Conservation (phyloP, 352 stramenopile species). For the Pythium grandisporangium region DNA sequence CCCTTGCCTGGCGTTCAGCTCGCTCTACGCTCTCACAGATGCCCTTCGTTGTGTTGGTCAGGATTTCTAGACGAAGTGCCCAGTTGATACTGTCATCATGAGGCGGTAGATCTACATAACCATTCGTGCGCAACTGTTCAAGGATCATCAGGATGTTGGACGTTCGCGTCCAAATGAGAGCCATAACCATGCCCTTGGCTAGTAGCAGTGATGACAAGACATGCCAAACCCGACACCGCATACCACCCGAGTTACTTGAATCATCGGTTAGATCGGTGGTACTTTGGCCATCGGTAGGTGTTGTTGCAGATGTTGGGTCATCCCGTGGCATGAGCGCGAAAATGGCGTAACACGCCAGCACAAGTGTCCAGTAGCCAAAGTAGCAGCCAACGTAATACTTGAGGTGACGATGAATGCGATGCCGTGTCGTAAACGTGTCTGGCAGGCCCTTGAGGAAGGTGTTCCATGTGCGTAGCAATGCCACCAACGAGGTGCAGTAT, state of each 20-base stretch:
- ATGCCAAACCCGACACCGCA: slow-evolving; percentile 66
- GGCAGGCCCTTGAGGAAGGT: slow-evolving; percentile 67
- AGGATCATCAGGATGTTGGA: slow-evolving; percentile 76
- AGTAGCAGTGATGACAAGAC: slow-evolving; percentile 61
- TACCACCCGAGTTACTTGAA: slow-evolving; percentile 11
- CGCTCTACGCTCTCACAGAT: slow-evolving; percentile 73
- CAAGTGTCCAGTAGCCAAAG: slow-evolving; percentile 78
- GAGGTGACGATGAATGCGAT: slow-evolving; percentile 70
- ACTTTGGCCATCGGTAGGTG: no score
- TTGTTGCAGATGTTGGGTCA: no score
- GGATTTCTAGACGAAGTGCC: slow-evolving; percentile 77
- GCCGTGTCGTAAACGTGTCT: slow-evolving; percentile 64
- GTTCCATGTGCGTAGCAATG: slow-evolving; percentile 71
- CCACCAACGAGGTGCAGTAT: slow-evolving; percentile 70
- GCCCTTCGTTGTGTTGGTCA: slow-evolving; percentile 79
- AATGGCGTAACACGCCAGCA: slow-evolving; percentile 54
- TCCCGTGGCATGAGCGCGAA: slow-evolving; percentile 49
- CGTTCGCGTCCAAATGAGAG: slow-evolving; percentile 76
- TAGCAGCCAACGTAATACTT: slow-evolving; percentile 87
- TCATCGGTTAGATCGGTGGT: no score
- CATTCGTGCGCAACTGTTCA: slow-evolving; percentile 50
- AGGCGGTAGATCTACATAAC: slow-evolving; percentile 42
- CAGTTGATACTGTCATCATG: slow-evolving; percentile 84
- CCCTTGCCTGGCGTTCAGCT: slow-evolving; percentile 46
- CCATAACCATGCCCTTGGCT: slow-evolving; percentile 71